phyloP scores from a whole-genome alignment of 148 eudicot genomes.

The Rhododendron ferrugineum region DNA sequence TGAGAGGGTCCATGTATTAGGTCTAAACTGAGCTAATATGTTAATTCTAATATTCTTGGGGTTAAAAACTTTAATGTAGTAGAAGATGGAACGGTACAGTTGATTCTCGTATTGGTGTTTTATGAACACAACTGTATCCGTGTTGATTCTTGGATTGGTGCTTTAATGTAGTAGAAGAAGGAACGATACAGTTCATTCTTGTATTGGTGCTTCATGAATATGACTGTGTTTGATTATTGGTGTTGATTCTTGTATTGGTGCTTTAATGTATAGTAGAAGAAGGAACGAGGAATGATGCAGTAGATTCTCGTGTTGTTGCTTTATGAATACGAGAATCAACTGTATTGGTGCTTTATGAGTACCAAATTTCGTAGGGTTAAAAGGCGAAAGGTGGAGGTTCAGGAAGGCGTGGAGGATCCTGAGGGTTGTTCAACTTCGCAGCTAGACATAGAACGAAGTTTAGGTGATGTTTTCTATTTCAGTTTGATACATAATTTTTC shows the following conservation, averaged over 20 bases:
- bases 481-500: neutral
- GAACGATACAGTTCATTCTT: no score
- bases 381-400: slow-evolving; percentile 53
- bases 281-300: no score
- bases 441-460: slow-evolving; percentile 16
- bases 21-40: neutral
- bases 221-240: no score
- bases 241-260: no score
- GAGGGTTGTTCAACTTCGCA: slow-evolving; percentile 39
- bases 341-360: neutral
- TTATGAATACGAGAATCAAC: no score
- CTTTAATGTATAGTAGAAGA: no score
- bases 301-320: no score
- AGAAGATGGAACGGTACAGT: neutral
- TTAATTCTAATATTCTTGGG: neutral
- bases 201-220: no score
- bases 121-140: neutral
- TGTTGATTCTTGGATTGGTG: no score
- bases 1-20: neutral
- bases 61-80: neutral
- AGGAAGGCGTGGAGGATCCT: slow-evolving; percentile 19
- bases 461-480: slow-evolving; percentile 10
- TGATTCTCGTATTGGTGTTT: neutral
- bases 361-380: slow-evolving; percentile 38
- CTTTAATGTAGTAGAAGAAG: no score